Base-by-base conservation (phyloP, 1,284 basidiomycete species). In the Coniferiporia weirii region DNA sequence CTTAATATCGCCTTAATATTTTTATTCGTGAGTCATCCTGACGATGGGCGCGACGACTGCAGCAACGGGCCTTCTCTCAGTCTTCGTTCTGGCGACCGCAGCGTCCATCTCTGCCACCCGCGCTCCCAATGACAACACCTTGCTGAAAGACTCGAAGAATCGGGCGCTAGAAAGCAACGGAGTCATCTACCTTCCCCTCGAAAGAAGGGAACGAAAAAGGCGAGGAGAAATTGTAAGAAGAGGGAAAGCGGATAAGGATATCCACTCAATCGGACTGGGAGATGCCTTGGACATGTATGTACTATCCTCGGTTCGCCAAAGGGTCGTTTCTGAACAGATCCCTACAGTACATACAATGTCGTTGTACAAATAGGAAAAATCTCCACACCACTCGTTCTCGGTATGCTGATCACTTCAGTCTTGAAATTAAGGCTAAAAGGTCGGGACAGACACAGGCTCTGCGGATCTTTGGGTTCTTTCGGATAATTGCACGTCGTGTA, bases 381-480 rank as follows among this genome's bases (percentile, higher is more conserved):
- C 15, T 66, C 69, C 3, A 68, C 72, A 3, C 73, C 79, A 15
- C 66, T 82, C 17, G 71, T 81, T 43, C 68, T 82, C 22, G 79
- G 79, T 80, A 54, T 52, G 73, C 9, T 50, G 3, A n/a, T 48
- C 22, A 45, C 52, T 6, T 35, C 15, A 8, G 13, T 8, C 27
- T 8, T 10, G 15, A 40, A 12, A 40, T 12, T 40, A 20, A 19
- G 44, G n/a, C 22, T 15, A 27, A 35, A 44, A 48, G 50, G 45
- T 52, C 35, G 54, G 15, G 17, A 19, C 56, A 80, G 81, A 83
- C 59, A 82, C 81, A 6, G 81, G 81, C 38, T 83, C 82, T 3
- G 79, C 81, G 4, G 81, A 83, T 64, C 62, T 82, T 7, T 84
- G 83, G 82, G 75, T 81, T n/a, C 64, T 79, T 27, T 80, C 81